Evolutionary conservation across 306 rosid genomes (phyloP).

Genomic region (Quercus aquifolioides): DNA sequence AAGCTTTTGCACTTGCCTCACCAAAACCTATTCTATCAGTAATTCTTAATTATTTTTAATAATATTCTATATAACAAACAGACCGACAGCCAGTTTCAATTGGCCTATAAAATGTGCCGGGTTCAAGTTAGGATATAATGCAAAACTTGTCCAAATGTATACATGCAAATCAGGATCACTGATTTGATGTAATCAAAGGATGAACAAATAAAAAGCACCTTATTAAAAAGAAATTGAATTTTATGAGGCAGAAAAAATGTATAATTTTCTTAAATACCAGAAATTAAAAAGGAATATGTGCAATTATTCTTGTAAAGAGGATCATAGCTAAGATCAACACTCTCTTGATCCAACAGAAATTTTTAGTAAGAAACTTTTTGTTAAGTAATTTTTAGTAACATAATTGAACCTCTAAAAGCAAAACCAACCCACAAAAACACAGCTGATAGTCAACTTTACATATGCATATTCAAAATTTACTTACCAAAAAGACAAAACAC

Average conservation of each 20-base stretch:
- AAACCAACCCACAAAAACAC: not conserved
- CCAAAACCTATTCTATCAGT: not conserved
- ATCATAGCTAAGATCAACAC: not conserved
- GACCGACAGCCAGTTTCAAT: not conserved
- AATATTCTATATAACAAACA: not conserved
- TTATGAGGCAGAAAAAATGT: not conserved
- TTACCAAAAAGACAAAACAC: too few species aligned
- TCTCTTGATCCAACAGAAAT: not conserved
- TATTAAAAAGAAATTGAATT: not conserved
- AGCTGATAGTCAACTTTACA: not conserved
- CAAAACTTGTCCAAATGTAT: not conserved
- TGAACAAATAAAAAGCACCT: not conserved
- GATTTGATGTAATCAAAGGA: not conserved
- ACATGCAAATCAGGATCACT: not conserved
- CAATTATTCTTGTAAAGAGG: not conserved
- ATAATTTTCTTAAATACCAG: not conserved
- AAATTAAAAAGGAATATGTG: not conserved
- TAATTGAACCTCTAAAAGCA: not conserved
- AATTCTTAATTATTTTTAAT: not conserved
- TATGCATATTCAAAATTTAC: not conserved
- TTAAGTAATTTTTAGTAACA: not conserved
- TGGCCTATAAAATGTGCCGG: not conserved
- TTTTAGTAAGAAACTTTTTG: too few species aligned
- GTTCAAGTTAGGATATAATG: not conserved
- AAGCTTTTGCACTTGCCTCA: not conserved